A percentile compares a stretch with the other conserved stretches of the same genome.
These are phyloP conservation scores for Emergomyces pasteurianus DNA, from an alignment of 2,329 filamentous ascomycete genomes.

Conservation along the genomic window DNA sequence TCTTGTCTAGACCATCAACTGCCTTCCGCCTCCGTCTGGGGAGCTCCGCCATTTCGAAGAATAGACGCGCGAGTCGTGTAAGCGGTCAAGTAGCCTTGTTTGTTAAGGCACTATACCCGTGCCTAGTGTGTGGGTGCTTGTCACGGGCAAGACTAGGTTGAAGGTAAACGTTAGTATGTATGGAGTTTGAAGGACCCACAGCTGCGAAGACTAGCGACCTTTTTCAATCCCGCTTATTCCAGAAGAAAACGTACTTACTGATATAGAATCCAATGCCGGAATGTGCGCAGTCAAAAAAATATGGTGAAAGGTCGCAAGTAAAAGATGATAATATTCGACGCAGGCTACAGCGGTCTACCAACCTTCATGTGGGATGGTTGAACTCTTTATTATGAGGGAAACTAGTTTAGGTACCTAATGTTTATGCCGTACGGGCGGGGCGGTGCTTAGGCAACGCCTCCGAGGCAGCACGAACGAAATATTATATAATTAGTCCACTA, in stretches of 20 bases:
- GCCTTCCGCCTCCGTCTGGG: background rate
- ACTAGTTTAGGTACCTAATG: too few species aligned
- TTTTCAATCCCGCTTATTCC: background rate
- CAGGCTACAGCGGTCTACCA: background rate
- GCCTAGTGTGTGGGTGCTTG: too few species aligned
- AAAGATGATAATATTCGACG: background rate
- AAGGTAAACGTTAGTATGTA: background rate
- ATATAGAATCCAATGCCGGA: background rate
- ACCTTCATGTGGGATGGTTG: too few species aligned
- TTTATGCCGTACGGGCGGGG: too few species aligned
- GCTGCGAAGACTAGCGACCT: background rate
- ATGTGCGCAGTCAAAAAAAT: background rate
- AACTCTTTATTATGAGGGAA: too few species aligned
- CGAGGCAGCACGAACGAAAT: too few species aligned
- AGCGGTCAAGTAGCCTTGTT: too few species aligned
- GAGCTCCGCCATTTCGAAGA: background rate
- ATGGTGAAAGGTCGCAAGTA: background rate
- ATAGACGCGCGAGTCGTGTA: background rate
- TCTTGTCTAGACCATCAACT: background rate
- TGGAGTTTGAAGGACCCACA: background rate
- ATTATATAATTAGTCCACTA: too few species aligned
- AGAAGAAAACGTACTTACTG: background rate
- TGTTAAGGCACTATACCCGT: too few species aligned
- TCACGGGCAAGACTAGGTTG: background rate
- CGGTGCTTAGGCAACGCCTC: too few species aligned